A percentile compares a stretch with the other conserved stretches of the same genome.
phyloP scores from a whole-genome alignment of 805 yeast species.

The Kuraishia capsulata region DNA sequence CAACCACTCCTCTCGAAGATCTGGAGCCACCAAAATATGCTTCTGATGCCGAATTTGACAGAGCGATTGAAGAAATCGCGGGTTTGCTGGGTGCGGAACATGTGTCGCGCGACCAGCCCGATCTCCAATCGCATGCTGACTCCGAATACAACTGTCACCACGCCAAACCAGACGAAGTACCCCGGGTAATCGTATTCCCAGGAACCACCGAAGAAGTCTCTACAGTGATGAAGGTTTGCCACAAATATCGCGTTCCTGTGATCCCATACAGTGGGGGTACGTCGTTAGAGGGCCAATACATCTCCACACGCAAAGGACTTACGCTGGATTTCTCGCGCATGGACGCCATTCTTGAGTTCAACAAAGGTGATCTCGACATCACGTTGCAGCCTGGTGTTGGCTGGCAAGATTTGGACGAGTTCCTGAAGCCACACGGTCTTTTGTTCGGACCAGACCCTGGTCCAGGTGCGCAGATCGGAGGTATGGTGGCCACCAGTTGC shows the following conservation, averaged over 20 bases:
- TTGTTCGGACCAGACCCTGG: conserved; percentile 75
- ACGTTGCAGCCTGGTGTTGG: conserved; percentile 73
- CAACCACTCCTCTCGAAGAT: conserved; percentile 3
- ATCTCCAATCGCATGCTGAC: conserved; percentile 17
- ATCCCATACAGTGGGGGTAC: conserved; percentile 78
- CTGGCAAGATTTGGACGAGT: conserved; percentile 63
- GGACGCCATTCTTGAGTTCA: conserved; percentile 47
- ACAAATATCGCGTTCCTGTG: conserved; percentile 54
- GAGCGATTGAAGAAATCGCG: conserved; percentile 2
- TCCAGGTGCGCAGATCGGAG: conserved; percentile 75
- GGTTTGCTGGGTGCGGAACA: conserved; percentile 1
- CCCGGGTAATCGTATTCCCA: conserved; percentile 49
- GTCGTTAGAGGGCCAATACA: conserved; percentile 74
- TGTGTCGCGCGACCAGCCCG: conserved; percentile 2
- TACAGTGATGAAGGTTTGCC: conserved; percentile 49
- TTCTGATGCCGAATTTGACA: conserved; percentile 1
- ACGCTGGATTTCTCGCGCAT: conserved; percentile 53
- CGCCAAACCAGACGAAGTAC: conserved; percentile 19
- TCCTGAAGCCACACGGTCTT: conserved; percentile 35
- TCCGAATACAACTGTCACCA: conserved; percentile 25
- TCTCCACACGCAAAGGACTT: conserved; percentile 59
- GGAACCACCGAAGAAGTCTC: conserved; percentile 61
- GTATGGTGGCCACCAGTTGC: conserved; percentile 70
- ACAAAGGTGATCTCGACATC: conserved; percentile 60
- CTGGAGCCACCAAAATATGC: conserved; percentile 3